phyloP scores from a whole-genome alignment of 805 yeast genomes.

The Cephaloascus fragrans region DNA sequence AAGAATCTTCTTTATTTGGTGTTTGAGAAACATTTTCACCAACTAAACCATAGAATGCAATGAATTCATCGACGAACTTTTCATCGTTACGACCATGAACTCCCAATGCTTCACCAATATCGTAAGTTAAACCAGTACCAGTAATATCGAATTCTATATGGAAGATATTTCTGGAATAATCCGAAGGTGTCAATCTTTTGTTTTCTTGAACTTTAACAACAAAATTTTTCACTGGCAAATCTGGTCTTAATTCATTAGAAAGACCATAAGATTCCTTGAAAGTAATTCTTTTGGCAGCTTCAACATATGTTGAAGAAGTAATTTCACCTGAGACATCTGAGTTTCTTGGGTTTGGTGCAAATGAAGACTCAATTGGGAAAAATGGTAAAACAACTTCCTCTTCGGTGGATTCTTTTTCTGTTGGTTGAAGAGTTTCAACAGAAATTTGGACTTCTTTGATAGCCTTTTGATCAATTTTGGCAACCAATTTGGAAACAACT shows the following conservation, averaged over 20 bases:
- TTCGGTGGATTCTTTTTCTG: slow-evolving; percentile 9
- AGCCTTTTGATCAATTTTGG: slow-evolving; percentile 40
- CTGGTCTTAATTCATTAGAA: slow-evolving; percentile 68
- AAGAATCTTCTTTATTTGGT: slow-evolving; percentile 55
- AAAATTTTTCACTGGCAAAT: slow-evolving; percentile 74
- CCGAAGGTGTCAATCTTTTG: slow-evolving; percentile 81
- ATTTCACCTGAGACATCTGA: slow-evolving; percentile 28
- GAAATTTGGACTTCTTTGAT: slow-evolving; percentile 23
- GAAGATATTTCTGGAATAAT: slow-evolving; percentile 91
- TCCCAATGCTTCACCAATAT: slow-evolving; percentile 95
- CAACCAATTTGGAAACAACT: slow-evolving; percentile 56
- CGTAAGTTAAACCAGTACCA: slow-evolving; percentile 86
- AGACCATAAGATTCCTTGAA: slow-evolving; percentile 74
- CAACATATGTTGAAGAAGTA: slow-evolving; percentile 24
- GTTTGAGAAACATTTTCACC: slow-evolving; percentile 61
- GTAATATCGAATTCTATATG: slow-evolving; percentile 89
- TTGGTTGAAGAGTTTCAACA: slow-evolving; percentile 7
- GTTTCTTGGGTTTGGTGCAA: slow-evolving; percentile 50
- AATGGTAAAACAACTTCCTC: slow-evolving; percentile 28
- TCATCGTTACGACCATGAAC: slow-evolving; percentile 81
- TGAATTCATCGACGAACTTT: slow-evolving; percentile 56
- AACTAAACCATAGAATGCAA: slow-evolving; percentile 60
- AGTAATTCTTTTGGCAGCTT: slow-evolving; percentile 58
- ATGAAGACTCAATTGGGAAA: slow-evolving; percentile 55
- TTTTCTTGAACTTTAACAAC: slow-evolving; percentile 86